phyloP scores from a whole-genome alignment of 345 rosid species.

The Trapa incisa region DNA sequence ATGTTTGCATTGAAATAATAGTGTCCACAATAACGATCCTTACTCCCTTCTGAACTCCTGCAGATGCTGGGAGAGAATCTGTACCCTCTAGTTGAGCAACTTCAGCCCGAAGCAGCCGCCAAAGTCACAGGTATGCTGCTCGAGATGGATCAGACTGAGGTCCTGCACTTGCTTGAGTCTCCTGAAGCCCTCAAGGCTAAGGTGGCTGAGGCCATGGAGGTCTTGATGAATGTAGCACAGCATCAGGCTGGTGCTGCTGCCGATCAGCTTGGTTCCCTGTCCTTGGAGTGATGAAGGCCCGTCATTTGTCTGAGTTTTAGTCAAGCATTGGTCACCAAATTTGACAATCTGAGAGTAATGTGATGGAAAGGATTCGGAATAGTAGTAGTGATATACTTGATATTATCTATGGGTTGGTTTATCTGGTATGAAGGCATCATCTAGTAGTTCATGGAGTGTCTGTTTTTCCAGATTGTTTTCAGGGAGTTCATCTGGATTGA shows the following conservation, averaged over 20 bases:
- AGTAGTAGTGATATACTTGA: neutral
- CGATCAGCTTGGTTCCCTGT: constrained; percentile 65
- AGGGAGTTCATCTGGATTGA: neutral
- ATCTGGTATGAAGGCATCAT: neutral
- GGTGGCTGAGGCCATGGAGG: constrained; percentile 98
- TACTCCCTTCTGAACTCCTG: neutral
- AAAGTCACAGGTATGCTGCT: constrained; percentile 95
- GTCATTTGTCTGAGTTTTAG: neutral
- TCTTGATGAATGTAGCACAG: constrained; percentile 60
- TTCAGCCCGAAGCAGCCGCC: constrained; percentile 80
- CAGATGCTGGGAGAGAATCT: constrained; percentile 95
- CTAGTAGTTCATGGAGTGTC: neutral
- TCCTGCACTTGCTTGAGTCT: constrained; percentile 83
- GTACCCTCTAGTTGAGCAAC: constrained; percentile 84
- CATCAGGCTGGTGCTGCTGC: constrained; percentile 49
- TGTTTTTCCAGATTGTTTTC: neutral
- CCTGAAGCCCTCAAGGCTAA: constrained; percentile 82
- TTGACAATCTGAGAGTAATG: neutral
- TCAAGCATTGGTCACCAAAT: neutral
- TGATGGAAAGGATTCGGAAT: neutral
- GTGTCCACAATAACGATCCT: neutral
- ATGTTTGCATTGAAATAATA: neutral
- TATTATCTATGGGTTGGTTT: neutral
- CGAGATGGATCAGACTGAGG: constrained; percentile 97
- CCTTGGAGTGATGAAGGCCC: constrained; percentile 39